Evolutionary conservation across 2,329 filamentous ascomycete species (phyloP), one percentile per base, ranked within the genome.

Genomic region (Aulographum hederae): DNA sequence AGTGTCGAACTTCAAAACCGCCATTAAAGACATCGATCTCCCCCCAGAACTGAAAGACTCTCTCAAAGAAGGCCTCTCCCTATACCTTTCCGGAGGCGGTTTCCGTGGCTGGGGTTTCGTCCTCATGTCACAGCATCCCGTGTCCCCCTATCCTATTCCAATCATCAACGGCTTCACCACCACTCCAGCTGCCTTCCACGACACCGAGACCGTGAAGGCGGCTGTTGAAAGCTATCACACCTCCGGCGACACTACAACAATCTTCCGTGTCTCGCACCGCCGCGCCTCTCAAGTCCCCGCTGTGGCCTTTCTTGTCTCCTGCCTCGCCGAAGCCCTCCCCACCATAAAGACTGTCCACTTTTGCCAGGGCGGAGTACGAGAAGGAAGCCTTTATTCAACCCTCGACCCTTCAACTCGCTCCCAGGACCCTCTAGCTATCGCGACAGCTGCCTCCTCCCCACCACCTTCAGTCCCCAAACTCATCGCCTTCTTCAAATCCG

Each of bases 21-120:
- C 78, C 2, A 78, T 79, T 35, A 49, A 56, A 12, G 48, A 56
- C 18, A 54, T 79, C 4, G 52, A 61, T 4, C 53, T 78, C 1
- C 69, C 85, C 0, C 46, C 54, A 10, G 54, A 61, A 12, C 51
- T 73, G 4, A 39, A 60, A 1, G 46, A 61, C 10, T 43, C 52
- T 14, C 57, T 60, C 11, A 49, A 56, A 18, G 43, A 58, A 2
- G 66, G 66, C 4, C 61, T 84, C 35, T 70, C 77, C 20, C 60
- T 93, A 6, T 93, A 85, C 48, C 71, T 94, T 35, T 92, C 79
- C 38, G 85, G 85, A 27, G 85, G 85, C 16, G 85, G 85, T 0
- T 92, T 93, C 47, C 65, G 85, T 21, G 85, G 85, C 12, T 93
- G 91, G 62, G 85, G 84, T 5, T 91, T 81, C 51, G 73, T 92